Conservation (phyloP, 768 basidiomycete species). For the Mycena belliarum region DNA sequence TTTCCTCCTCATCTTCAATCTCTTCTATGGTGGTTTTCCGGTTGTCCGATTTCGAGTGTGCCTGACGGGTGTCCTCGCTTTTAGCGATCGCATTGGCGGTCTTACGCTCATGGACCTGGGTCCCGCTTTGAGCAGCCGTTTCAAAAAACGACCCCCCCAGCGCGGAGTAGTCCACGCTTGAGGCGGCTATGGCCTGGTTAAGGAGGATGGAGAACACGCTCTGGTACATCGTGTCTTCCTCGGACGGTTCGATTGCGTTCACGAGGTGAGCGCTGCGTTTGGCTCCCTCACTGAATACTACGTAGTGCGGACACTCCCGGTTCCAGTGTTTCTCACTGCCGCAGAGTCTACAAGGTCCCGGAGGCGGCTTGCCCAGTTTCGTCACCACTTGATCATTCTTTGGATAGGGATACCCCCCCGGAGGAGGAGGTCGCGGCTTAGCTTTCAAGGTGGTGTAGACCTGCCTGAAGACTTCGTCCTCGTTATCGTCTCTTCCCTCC, state of each 20-base stretch:
- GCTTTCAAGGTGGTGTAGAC: neutral
- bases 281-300: neutral
- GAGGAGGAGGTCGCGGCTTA: neutral
- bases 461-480: neutral
- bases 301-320: slow-evolving; percentile 3
- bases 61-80: too few relatives aligned
- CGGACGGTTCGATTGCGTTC: neutral
- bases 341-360: neutral
- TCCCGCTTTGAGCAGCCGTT: neutral
- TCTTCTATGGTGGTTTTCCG: neutral
- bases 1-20: neutral
- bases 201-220: neutral
- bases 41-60: neutral
- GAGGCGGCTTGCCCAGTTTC: neutral
- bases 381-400: slow-evolving; percentile 1
- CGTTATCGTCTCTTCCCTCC: neutral
- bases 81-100: neutral
- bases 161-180: neutral
- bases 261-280: neutral
- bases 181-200: neutral
- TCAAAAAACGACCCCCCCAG: neutral
- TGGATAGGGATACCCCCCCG: neutral
- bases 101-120: neutral
- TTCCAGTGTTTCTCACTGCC: slow-evolving; percentile 11
- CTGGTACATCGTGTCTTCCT: slow-evolving; percentile 5